These are phyloP conservation scores for Termitomyces sp. DNA, from an alignment of 768 basidiomycete species.

Conservation along the genomic window DNA sequence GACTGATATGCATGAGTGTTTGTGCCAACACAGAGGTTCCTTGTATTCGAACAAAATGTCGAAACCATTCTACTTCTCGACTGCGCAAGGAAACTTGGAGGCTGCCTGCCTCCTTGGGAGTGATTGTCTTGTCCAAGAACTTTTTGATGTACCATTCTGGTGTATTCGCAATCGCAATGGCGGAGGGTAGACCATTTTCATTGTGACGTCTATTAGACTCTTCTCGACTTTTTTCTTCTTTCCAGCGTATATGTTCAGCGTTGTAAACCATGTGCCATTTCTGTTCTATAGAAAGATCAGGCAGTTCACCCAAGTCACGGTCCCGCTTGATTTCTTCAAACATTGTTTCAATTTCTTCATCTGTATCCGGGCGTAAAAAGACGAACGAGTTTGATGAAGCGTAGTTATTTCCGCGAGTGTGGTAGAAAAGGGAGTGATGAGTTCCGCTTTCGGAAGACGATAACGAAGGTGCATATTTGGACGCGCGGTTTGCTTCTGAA, in stretches of 20 bases:
- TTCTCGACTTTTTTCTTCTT: slow-evolving; percentile 60
- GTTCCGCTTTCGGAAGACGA: slow-evolving; percentile 38
- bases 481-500: slow-evolving; percentile 52
- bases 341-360: slow-evolving; percentile 72
- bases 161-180: slow-evolving; percentile 54
- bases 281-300: slow-evolving; percentile 64
- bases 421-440: slow-evolving; percentile 41
- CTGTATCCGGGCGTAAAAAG: slow-evolving; percentile 72
- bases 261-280: slow-evolving; percentile 92
- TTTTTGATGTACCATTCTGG: slow-evolving; percentile 94
- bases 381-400: slow-evolving; percentile 45
- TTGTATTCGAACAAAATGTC: slow-evolving; percentile 64
- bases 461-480: slow-evolving; percentile 60
- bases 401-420: slow-evolving; percentile 50
- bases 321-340: slow-evolving; percentile 75
- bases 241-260: slow-evolving; percentile 77
- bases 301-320: slow-evolving; percentile 58
- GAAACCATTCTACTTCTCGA: slow-evolving; percentile 81
- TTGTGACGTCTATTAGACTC: slow-evolving; percentile 55
- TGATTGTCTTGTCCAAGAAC: slow-evolving; percentile 84
- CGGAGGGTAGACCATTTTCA: slow-evolving; percentile 51
- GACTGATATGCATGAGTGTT: slow-evolving; percentile 68
- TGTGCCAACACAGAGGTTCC: slow-evolving; percentile 86
- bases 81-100: slow-evolving; percentile 76
- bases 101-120: slow-evolving; percentile 71